Evolutionary conservation across 2,329 filamentous ascomycete species (phyloP).

Genomic region (Exophiala aquamarina): DNA sequence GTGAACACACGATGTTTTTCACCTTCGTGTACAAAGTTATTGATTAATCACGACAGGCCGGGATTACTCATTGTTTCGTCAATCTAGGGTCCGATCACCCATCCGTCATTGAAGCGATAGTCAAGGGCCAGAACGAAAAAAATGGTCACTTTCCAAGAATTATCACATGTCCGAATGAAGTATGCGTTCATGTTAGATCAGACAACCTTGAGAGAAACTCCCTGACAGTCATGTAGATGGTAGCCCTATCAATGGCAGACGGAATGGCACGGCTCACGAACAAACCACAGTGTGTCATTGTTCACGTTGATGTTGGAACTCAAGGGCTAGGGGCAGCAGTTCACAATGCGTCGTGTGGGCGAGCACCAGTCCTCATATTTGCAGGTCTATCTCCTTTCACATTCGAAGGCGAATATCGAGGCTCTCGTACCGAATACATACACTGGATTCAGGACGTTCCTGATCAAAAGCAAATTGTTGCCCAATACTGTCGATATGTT

Average conservation of each 20-base stretch:
- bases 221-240: constrained; percentile 68
- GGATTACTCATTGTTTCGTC: constrained; percentile 53
- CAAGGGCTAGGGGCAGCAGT: constrained; percentile 75
- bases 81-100: constrained; percentile 63
- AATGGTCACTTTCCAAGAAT: constrained; percentile 67
- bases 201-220: neutral
- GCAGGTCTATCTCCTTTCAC: constrained; percentile 76
- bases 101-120: constrained; percentile 76
- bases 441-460: constrained; percentile 85
- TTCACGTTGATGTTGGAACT: constrained; percentile 80
- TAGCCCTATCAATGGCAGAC: constrained; percentile 80
- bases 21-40: too few species aligned
- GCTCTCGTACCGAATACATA: constrained; percentile 76
- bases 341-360: constrained; percentile 74
- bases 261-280: constrained; percentile 72
- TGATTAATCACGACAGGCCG: constrained; percentile 38
- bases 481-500: constrained; percentile 81
- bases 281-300: constrained; percentile 73
- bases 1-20: too few species aligned
- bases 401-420: constrained; percentile 72
- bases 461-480: constrained; percentile 75
- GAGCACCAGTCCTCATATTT: constrained; percentile 74
- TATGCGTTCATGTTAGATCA: constrained; percentile 34
- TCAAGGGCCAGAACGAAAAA: constrained; percentile 70
- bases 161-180: constrained; percentile 79